These are phyloP conservation scores for Aspergillus carbonarius DNA, from an alignment of 2,329 filamentous ascomycete species.

Conservation along the genomic window DNA sequence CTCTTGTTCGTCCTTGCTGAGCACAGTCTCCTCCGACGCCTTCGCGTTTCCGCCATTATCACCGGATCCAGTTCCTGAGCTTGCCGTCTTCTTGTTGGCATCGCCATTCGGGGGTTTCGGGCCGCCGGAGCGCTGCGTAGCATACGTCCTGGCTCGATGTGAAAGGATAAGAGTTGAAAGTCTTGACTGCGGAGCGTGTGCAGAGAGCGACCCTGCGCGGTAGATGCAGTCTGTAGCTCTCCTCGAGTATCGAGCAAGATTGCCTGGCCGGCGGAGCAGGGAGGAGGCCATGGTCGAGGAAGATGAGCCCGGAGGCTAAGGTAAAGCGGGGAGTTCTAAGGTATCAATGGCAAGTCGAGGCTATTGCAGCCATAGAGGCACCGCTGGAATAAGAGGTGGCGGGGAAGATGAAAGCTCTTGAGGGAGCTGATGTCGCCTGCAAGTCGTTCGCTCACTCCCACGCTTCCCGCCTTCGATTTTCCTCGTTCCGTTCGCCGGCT, in stretches of 20 bases:
- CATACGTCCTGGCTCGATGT: slow-evolving; percentile 40
- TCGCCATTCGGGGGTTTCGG: slow-evolving; percentile 46
- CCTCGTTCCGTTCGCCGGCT: slow-evolving; percentile 29
- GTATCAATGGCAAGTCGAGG: slow-evolving; percentile 22
- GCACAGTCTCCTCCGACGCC: slow-evolving; percentile 37
- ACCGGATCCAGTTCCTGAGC: slow-evolving; percentile 35
- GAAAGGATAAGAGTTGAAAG: slow-evolving; percentile 38
- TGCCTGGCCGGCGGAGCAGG: slow-evolving; percentile 65
- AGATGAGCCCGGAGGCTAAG: slow-evolving; percentile 31
- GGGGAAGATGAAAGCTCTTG: slow-evolving; percentile 23
- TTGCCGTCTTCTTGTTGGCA: slow-evolving; percentile 20
- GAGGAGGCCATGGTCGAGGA: slow-evolving; percentile 63
- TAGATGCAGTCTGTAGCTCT: slow-evolving; percentile 55
- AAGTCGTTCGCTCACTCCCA: slow-evolving; percentile 11
- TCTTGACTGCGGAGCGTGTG: slow-evolving; percentile 40
- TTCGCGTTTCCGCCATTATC: slow-evolving; percentile 46
- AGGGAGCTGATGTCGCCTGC: slow-evolving; percentile 17
- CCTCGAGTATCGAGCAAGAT: slow-evolving; percentile 63
- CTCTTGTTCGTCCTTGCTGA: slow-evolving; percentile 58
- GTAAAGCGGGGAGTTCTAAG: slow-evolving; percentile 17
- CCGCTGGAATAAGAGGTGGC: slow-evolving; percentile 13
- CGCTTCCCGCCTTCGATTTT: slow-evolving; percentile 28
- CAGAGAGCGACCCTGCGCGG: slow-evolving; percentile 48
- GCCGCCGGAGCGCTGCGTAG: slow-evolving; percentile 45
- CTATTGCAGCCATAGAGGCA: slow-evolving; percentile 30